A percentile compares a stretch with the other conserved stretches of the same genome.
These are phyloP conservation scores for Apiotrichum domesticum DNA, from an alignment of 1,284 basidiomycete species.

Conservation along the genomic window DNA sequence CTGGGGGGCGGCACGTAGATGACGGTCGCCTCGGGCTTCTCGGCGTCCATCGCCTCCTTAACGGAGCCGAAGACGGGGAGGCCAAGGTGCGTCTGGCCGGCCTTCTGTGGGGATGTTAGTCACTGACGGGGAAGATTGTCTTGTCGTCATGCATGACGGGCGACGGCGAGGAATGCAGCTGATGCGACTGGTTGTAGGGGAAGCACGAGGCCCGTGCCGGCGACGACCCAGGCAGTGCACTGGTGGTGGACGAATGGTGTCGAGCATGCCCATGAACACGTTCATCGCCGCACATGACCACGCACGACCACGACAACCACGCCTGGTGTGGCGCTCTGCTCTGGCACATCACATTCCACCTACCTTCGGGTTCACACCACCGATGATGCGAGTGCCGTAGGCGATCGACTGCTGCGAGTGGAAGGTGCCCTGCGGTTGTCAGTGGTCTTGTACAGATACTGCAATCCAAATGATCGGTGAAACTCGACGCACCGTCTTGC, in stretches of 20 bases:
- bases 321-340: too few species aligned
- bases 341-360: constrained; percentile 5
- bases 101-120: constrained; percentile 55
- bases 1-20: constrained; percentile 91
- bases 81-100: constrained; percentile 89
- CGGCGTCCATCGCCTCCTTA: constrained; percentile 77
- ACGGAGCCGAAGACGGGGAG: constrained; percentile 93
- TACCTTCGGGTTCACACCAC: constrained; percentile 86
- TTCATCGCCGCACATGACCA: too few species aligned
- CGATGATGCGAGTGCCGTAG: constrained; percentile 89
- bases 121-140: background rate
- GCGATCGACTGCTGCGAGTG: constrained; percentile 90
- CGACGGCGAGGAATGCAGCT: too few species aligned
- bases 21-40: constrained; percentile 82
- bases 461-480: constrained; percentile 6
- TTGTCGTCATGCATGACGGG: background rate
- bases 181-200: too few species aligned
- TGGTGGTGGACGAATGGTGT: too few species aligned
- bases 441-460: background rate
- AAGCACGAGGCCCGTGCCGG: too few species aligned
- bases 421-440: constrained; percentile 74
- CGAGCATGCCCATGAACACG: too few species aligned
- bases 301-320: too few species aligned
- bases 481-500: constrained; percentile 74
- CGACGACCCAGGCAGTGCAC: too few species aligned